A percentile compares a stretch with the other conserved stretches of the same genome.
These are phyloP conservation scores for Tritrichomonas foetus DNA, from an alignment of 208 protist genomes.

Conservation along the genomic window DNA sequence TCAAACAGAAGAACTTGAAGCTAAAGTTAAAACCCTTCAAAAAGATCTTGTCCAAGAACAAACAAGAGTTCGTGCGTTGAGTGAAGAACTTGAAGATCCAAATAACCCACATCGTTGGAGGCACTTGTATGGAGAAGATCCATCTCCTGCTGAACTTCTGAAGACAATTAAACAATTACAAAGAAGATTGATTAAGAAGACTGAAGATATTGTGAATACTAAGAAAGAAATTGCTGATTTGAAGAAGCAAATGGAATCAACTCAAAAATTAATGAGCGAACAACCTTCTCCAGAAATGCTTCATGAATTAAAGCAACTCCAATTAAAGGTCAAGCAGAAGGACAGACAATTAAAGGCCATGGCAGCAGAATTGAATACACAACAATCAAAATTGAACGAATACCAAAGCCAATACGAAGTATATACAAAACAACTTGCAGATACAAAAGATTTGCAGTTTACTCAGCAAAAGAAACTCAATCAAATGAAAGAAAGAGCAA, in stretches of 20 bases:
- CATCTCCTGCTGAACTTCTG: slow-evolving; percentile 77
- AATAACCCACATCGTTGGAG: slow-evolving; percentile 96
- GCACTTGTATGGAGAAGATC: slow-evolving; percentile 73
- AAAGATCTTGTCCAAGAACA: slow-evolving; percentile 71
- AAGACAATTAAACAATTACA: slow-evolving; percentile 94
- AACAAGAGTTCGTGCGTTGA: slow-evolving; percentile 68
- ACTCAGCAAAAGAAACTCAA: neutral
- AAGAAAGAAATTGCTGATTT: slow-evolving; percentile 72
- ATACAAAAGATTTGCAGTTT: neutral
- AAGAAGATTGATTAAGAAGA: slow-evolving; percentile 81
- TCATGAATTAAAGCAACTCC: slow-evolving; percentile 82
- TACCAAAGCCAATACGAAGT: slow-evolving; percentile 31
- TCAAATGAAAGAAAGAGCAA: neutral
- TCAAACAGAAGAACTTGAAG: slow-evolving; percentile 50
- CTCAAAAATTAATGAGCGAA: slow-evolving; percentile 77
- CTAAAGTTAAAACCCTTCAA: slow-evolving; percentile 72
- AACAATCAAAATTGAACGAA: slow-evolving; percentile 27
- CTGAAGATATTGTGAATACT: slow-evolving; percentile 73
- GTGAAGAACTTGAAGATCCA: slow-evolving; percentile 87
- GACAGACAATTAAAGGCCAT: slow-evolving; percentile 72
- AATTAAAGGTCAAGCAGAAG: slow-evolving; percentile 79
- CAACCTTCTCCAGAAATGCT: slow-evolving; percentile 85
- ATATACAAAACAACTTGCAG: neutral
- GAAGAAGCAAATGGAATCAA: slow-evolving; percentile 73
- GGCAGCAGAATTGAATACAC: slow-evolving; percentile 64